Evolutionary conservation across 2,329 filamentous ascomycete genomes (phyloP).

Genomic region (Teratosphaeria gauchensis): DNA sequence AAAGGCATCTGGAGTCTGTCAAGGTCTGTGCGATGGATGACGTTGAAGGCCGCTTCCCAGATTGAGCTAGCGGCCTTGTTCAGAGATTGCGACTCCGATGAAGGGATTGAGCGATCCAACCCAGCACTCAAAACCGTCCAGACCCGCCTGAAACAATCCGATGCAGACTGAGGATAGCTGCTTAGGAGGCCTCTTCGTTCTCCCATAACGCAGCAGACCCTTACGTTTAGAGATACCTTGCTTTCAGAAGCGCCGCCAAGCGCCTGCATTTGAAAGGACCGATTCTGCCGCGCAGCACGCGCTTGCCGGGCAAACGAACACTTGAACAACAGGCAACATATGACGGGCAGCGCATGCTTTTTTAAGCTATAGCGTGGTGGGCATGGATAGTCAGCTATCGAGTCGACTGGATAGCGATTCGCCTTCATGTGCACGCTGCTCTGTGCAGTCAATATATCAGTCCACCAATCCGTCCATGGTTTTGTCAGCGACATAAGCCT

Average conservation of each 20-base stretch:
- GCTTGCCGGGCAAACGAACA: no score
- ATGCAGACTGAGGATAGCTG: background rate
- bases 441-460: no score
- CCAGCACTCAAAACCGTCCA: no score
- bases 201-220: background rate
- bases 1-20: background rate
- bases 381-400: no score
- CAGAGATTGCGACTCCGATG: background rate
- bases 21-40: background rate
- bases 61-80: background rate
- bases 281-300: background rate
- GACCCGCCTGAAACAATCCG: background rate
- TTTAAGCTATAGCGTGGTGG: no score
- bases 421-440: no score
- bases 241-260: background rate
- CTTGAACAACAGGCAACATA: no score
- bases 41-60: background rate
- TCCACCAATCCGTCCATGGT: no score
- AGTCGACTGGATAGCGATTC: no score
- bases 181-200: background rate
- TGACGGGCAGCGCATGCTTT: no score
- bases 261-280: background rate
- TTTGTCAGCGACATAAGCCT: no score
- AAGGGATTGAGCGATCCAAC: no score
- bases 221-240: background rate